These are phyloP conservation scores for Calonectria leucothoes DNA, from an alignment of 2,329 filamentous ascomycete genomes.

Conservation along the genomic window DNA sequence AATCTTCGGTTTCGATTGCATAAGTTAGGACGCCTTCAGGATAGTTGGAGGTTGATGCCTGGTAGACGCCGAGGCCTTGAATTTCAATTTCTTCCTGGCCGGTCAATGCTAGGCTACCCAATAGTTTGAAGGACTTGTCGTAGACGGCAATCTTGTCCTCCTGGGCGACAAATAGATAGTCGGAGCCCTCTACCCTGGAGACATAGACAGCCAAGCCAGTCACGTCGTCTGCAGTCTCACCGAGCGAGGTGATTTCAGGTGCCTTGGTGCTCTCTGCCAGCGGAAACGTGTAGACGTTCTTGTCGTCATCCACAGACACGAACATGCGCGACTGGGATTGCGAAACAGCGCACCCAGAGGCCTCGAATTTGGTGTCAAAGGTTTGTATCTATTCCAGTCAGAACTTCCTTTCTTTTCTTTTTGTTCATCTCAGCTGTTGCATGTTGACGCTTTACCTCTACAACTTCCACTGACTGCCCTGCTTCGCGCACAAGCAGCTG, in stretches of 20 bases:
- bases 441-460: constrained; percentile 45
- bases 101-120: constrained; percentile 51
- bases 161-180: constrained; percentile 57
- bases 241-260: constrained; percentile 50
- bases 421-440: rapidly evolving
- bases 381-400: constrained; percentile 52
- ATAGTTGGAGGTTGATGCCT: constrained; percentile 49
- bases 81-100: constrained; percentile 56
- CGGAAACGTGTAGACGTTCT: constrained; percentile 51
- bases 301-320: constrained; percentile 53
- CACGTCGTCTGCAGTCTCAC: constrained; percentile 50
- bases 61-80: constrained; percentile 55
- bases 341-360: constrained; percentile 56
- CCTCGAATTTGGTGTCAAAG: constrained; percentile 54
- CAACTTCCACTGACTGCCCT: constrained; percentile 46
- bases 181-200: constrained; percentile 46
- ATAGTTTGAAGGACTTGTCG: constrained; percentile 45
- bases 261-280: constrained; percentile 51
- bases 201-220: constrained; percentile 57
- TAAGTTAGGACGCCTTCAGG: constrained; percentile 53
- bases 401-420: neutral
- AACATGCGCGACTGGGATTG: constrained; percentile 50
- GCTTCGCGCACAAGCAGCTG: constrained; percentile 51
- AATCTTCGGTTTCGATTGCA: constrained; percentile 53
- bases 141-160: constrained; percentile 54